Evolutionary conservation across 371 early-diverging fungal species (phyloP).

Genomic region (Mortierella sp.): DNA sequence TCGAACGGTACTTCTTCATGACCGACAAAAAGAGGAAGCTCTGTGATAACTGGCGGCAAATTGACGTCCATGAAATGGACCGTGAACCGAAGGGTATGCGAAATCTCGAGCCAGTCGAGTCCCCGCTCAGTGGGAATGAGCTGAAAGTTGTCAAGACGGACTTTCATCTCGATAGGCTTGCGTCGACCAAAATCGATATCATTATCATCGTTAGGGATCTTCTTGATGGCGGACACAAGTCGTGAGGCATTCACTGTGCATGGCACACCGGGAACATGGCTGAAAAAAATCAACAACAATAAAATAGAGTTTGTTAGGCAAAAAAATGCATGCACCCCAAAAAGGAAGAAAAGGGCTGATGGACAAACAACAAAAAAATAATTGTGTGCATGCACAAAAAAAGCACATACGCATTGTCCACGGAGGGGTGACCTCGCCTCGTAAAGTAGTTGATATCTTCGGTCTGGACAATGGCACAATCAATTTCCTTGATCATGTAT

Average conservation of each 20-base stretch:
- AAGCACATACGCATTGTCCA: conserved; percentile 45
- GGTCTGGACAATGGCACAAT: conserved; percentile 39
- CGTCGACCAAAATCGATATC: conserved; percentile 40
- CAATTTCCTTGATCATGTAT: conserved; percentile 45
- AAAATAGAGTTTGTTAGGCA: neutral
- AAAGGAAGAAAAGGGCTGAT: neutral
- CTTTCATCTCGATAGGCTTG: conserved; percentile 27
- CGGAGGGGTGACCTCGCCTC: conserved; percentile 20
- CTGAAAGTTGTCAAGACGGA: conserved; percentile 42
- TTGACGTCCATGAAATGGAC: conserved; percentile 43
- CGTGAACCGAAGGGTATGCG: conserved; percentile 31
- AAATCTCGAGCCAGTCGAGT: conserved; percentile 38
- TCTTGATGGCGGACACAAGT: conserved; percentile 31
- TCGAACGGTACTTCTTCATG: conserved; percentile 12
- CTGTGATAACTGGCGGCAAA: conserved; percentile 19
- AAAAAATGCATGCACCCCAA: neutral
- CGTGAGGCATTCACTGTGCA: conserved; percentile 22
- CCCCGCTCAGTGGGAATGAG: conserved; percentile 43
- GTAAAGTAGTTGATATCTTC: conserved; percentile 38
- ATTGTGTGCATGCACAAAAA: neutral
- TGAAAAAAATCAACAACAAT: neutral
- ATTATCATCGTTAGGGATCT: conserved; percentile 27
- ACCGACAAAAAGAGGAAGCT: conserved; percentile 38
- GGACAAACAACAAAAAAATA: neutral
- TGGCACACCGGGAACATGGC: conserved; percentile 26